Conservation (phyloP, 306 rosid species). For the Begonia masoniana region DNA sequence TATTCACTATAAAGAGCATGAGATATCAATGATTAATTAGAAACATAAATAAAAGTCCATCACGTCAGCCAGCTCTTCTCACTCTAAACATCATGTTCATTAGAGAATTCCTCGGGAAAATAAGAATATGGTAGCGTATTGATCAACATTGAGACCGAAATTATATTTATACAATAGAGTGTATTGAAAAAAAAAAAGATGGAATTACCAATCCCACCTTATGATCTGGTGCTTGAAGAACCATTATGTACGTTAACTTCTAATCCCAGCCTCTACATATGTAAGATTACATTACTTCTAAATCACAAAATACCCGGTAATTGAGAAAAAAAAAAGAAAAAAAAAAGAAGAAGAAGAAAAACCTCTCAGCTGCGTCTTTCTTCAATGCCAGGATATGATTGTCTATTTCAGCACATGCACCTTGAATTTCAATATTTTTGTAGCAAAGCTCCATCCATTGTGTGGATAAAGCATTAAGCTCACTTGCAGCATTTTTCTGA, state of each 20-base stretch:
- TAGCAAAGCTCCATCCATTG: conserved; percentile 91
- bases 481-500: conserved; percentile 87
- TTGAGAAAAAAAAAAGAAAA: too few relatives aligned
- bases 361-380: conserved; percentile 65
- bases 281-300: conserved; percentile 9
- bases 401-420: conserved; percentile 53
- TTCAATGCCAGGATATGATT: conserved; percentile 40
- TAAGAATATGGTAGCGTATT: too few relatives aligned
- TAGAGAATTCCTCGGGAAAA: too few relatives aligned
- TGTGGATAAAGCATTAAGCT: conserved; percentile 74
- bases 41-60: too few relatives aligned
- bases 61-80: too few relatives aligned
- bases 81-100: too few relatives aligned
- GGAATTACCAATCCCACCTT: conserved; percentile 15
- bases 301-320: conserved; percentile 1
- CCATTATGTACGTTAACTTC: conserved; percentile 42
- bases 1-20: too few relatives aligned
- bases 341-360: not conserved
- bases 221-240: conserved; percentile 20
- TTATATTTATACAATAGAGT: too few relatives aligned
- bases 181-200: too few relatives aligned
- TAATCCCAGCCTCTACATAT: conserved; percentile 61
- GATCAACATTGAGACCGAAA: too few relatives aligned
- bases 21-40: too few relatives aligned
- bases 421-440: conserved; percentile 73